Percentiles rank a stretch among this genome's conserved stretches.
phyloP scores from a whole-genome alignment of 306 rosid species.

The Hippophae tibetana region DNA sequence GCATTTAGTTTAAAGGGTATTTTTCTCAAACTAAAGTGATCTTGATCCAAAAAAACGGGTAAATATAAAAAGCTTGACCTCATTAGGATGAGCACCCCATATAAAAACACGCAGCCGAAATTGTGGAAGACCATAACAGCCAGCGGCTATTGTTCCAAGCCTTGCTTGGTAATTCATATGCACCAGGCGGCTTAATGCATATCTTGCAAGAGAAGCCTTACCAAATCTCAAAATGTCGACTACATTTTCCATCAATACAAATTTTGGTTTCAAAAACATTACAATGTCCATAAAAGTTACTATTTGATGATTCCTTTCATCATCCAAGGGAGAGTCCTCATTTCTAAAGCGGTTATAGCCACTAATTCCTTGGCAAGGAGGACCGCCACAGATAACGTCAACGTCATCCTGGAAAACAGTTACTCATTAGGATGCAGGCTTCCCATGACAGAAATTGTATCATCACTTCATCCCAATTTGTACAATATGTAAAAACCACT shows the following conservation, averaged over 20 bases:
- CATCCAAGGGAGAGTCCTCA: slow-evolving; percentile 55
- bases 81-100: slow-evolving; percentile 84
- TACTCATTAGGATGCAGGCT: slow-evolving; percentile 9
- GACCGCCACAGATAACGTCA: slow-evolving; percentile 91
- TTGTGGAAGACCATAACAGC: slow-evolving; percentile 94
- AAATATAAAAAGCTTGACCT: slow-evolving; percentile 42
- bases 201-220: slow-evolving; percentile 85
- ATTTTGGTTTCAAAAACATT: slow-evolving; percentile 69
- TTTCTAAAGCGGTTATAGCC: slow-evolving; percentile 91
- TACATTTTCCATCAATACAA: slow-evolving; percentile 89
- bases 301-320: slow-evolving; percentile 82
- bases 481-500: slow-evolving; percentile 22
- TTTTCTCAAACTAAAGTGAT: not conserved
- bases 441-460: too few relatives aligned
- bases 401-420: slow-evolving; percentile 52
- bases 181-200: slow-evolving; percentile 84
- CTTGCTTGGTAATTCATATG: slow-evolving; percentile 88
- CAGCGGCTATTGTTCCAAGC: slow-evolving; percentile 82
- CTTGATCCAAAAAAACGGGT: not conserved
- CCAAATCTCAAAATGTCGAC: slow-evolving; percentile 75
- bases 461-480: too few relatives aligned
- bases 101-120: slow-evolving; percentile 88
- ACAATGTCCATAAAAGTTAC: slow-evolving; percentile 83
- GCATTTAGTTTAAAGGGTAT: too few relatives aligned
- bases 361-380: slow-evolving; percentile 98